phyloP scores from a whole-genome alignment of 2,329 filamentous ascomycete genomes.

The Raffaelea arxii region DNA sequence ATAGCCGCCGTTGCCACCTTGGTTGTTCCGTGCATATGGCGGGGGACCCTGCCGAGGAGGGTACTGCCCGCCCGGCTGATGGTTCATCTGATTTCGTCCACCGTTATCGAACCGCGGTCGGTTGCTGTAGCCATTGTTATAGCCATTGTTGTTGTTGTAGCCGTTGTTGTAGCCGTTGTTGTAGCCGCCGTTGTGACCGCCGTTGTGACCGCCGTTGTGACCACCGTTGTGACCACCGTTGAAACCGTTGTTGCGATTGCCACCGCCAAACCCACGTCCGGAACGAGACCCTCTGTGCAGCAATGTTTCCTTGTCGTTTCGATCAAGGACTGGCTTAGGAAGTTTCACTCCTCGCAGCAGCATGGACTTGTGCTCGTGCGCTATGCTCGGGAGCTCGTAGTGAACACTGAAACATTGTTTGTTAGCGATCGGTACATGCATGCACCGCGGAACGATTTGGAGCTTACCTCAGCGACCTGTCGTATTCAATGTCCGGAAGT shows the following conservation, averaged over 20 bases:
- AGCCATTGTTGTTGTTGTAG: background rate
- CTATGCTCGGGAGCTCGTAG: constrained; percentile 70
- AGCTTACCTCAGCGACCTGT: constrained; percentile 70
- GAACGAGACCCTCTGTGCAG: constrained; percentile 54
- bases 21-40: constrained; percentile 8
- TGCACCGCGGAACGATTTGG: too few relatives aligned
- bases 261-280: constrained; percentile 60
- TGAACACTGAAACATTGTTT: constrained; percentile 53
- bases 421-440: too few relatives aligned
- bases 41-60: background rate
- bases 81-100: constrained; percentile 32
- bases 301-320: constrained; percentile 65
- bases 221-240: constrained; percentile 9
- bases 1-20: constrained; percentile 14
- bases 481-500: constrained; percentile 71
- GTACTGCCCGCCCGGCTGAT: constrained; percentile 32
- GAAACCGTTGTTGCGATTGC: constrained; percentile 26
- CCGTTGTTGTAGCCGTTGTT: constrained; percentile 27
- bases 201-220: too few relatives aligned
- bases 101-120: constrained; percentile 2
- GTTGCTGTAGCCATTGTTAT: background rate
- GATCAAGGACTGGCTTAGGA: constrained; percentile 60
- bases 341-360: constrained; percentile 75
- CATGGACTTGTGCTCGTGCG: constrained; percentile 83
- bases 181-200: constrained; percentile 1